A percentile compares a stretch with the other conserved stretches of the same genome.
phyloP scores from a whole-genome alignment of 495 filamentous ascomycete genomes.

The Penicillium samsonianum region DNA sequence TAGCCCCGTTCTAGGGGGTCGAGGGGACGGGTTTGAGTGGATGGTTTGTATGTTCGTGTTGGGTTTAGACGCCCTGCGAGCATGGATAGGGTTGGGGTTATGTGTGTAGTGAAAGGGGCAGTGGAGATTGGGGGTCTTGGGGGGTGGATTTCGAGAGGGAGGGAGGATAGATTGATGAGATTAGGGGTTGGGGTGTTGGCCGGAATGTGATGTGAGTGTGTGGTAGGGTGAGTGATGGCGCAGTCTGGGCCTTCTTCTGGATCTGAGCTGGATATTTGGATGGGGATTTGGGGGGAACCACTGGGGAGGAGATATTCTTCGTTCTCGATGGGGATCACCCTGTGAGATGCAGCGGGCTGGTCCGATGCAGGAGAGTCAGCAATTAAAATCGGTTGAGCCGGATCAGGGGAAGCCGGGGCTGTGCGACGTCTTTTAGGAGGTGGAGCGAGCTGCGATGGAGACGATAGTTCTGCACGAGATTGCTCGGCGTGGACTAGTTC shows the following conservation, averaged over 20 bases:
- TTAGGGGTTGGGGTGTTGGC: slow-evolving; percentile 1
- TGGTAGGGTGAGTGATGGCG: not conserved
- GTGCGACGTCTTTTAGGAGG: slow-evolving; percentile 29
- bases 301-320: not conserved
- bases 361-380: not conserved
- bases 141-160: slow-evolving; percentile 46
- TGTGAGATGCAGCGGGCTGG: not conserved
- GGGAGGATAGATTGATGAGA: slow-evolving; percentile 3
- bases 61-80: slow-evolving; percentile 55
- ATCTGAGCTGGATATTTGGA: not conserved
- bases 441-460: not conserved
- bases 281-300: not conserved
- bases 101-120: slow-evolving; percentile 43
- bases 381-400: not conserved
- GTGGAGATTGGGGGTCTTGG: slow-evolving; percentile 46
- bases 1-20: slow-evolving; percentile 64
- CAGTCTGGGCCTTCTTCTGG: no score
- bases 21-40: slow-evolving; percentile 49
- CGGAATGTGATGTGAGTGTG: not conserved
- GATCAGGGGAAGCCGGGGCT: not conserved
- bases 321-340: not conserved
- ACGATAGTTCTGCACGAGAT: slow-evolving; percentile 11
- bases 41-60: slow-evolving; percentile 51
- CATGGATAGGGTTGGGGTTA: slow-evolving; percentile 57
- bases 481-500: not conserved